Percentiles rank a stretch among this genome's conserved stretches.
Evolutionary conservation across 306 rosid genomes (phyloP).

Genomic region (Morella rubra): DNA sequence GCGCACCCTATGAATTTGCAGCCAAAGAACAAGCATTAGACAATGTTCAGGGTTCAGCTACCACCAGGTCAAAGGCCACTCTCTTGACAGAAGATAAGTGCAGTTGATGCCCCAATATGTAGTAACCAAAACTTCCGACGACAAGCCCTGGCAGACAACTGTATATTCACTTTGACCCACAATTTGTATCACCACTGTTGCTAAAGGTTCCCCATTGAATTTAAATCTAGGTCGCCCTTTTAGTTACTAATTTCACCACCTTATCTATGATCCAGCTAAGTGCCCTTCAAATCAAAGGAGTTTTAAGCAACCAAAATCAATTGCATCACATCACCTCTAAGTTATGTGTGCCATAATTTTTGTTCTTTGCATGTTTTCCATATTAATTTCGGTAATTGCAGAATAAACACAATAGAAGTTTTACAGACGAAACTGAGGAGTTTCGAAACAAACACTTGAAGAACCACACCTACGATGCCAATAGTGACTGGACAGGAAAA

Average conservation of each 20-base stretch:
- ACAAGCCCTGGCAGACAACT: neutral
- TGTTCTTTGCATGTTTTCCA: neutral
- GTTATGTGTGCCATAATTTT: neutral
- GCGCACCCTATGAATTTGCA: neutral
- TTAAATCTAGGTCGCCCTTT: neutral
- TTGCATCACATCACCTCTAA: neutral
- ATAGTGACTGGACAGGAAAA: neutral
- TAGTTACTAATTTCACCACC: neutral
- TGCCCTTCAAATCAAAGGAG: neutral
- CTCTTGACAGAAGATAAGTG: neutral
- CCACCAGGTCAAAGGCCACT: neutral
- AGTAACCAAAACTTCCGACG: neutral
- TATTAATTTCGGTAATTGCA: neutral
- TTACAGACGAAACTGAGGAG: neutral
- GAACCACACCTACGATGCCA: neutral
- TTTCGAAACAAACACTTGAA: neutral
- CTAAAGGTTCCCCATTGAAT: neutral
- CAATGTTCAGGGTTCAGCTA: neutral
- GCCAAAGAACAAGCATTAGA: neutral
- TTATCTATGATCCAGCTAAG: neutral
- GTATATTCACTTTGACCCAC: neutral
- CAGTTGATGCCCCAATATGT: neutral
- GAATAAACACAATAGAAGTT: neutral
- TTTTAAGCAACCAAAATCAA: constrained; percentile 2
- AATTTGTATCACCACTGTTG: neutral